phyloP scores from a whole-genome alignment of 2,329 filamentous ascomycete species.

The Geoglossum cookeanum region DNA sequence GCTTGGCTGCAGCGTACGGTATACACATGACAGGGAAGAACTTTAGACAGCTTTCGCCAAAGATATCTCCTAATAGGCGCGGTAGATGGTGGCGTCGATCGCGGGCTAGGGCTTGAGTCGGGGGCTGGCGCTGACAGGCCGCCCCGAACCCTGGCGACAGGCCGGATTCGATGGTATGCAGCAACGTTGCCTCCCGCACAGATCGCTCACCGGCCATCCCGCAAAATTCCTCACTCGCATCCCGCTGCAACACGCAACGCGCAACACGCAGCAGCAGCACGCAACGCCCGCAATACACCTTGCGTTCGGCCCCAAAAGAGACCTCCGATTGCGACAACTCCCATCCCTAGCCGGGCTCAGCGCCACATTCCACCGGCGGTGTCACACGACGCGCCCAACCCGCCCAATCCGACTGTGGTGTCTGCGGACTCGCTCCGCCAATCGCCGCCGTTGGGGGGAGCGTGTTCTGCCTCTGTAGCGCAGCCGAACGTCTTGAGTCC shows the following conservation, averaged over 20 bases:
- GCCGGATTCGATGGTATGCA: not conserved
- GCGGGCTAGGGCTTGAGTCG: not conserved
- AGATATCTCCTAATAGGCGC: not conserved
- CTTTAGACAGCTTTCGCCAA: not conserved
- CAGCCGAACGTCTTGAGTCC: not conserved
- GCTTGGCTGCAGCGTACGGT: not conserved
- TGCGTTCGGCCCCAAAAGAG: not conserved
- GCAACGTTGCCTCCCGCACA: conserved; percentile 1
- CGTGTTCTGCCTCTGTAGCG: not conserved
- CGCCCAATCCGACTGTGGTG: not conserved
- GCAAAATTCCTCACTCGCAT: not conserved
- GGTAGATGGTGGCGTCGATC: not conserved
- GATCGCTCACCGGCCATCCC: not conserved
- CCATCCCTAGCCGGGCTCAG: not conserved
- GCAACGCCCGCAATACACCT: not conserved
- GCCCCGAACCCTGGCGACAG: not conserved
- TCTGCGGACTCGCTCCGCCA: not conserved
- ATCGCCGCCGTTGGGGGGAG: not conserved
- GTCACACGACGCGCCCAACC: not conserved
- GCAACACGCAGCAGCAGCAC: too few species aligned
- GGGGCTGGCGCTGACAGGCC: not conserved
- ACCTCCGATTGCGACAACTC: not conserved
- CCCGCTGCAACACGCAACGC: not conserved
- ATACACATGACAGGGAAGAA: not conserved
- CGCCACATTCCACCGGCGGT: not conserved